Conservation (phyloP, 2,329 filamentous ascomycete species). For the Apiospora sp. region DNA sequence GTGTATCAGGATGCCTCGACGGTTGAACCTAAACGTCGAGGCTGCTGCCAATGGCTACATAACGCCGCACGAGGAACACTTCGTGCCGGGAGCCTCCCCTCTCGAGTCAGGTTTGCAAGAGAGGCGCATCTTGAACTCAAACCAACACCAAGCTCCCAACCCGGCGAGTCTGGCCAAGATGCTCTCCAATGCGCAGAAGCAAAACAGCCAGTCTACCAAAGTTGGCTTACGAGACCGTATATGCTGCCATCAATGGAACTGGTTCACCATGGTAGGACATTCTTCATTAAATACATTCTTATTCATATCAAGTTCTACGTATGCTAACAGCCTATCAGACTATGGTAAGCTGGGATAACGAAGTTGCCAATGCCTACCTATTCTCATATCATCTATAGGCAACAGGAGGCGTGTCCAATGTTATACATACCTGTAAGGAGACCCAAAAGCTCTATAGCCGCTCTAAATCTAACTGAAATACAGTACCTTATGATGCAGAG, state of each 20-base stretch:
- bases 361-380: neutral
- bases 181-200: constrained; percentile 43
- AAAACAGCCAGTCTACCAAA: constrained; percentile 35
- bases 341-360: constrained; percentile 39
- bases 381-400: constrained; percentile 47
- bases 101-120: constrained; percentile 29
- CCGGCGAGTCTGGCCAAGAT: constrained; percentile 44
- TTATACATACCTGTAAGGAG: constrained; percentile 60
- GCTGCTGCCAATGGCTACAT: constrained; percentile 38
- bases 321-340: constrained; percentile 33
- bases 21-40: constrained; percentile 33
- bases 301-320: neutral
- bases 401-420: constrained; percentile 63
- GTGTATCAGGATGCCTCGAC: constrained; percentile 42
- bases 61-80: constrained; percentile 38
- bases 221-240: constrained; percentile 59
- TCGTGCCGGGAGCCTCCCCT: constrained; percentile 31
- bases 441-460: neutral
- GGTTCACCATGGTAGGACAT: constrained; percentile 68
- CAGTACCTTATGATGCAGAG: constrained; percentile 59
- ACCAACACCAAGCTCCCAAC: constrained; percentile 31
- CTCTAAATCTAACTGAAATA: constrained; percentile 27
- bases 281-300: neutral
- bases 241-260: constrained; percentile 72
- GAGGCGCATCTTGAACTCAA: constrained; percentile 29